These are phyloP conservation scores for Leccinum olivaceopallidum DNA, from an alignment of 768 basidiomycete genomes.

Conservation along the genomic window DNA sequence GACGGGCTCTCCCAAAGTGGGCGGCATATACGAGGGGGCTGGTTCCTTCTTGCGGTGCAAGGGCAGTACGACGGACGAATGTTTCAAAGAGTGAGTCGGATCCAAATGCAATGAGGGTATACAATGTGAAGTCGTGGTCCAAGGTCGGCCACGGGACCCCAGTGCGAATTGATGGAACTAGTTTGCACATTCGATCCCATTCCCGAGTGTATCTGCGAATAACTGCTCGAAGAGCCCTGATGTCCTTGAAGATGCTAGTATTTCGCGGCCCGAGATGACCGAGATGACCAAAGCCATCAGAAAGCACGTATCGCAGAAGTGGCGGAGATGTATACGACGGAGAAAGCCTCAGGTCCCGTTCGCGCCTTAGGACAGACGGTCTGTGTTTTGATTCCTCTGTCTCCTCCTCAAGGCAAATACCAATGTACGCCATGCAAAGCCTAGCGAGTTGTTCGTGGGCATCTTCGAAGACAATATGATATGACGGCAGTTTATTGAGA, in stretches of 20 bases:
- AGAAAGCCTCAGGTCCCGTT: not conserved
- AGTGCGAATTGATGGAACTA: not conserved
- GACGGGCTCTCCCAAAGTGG: not conserved
- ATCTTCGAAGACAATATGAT: slow-evolving; percentile 12
- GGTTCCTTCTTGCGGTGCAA: not conserved
- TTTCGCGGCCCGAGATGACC: not conserved
- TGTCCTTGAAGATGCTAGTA: not conserved
- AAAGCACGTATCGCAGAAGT: slow-evolving; percentile 13
- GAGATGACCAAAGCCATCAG: slow-evolving; percentile 12
- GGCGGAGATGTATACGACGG: not conserved
- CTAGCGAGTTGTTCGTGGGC: slow-evolving; percentile 8
- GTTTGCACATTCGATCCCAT: slow-evolving; percentile 2
- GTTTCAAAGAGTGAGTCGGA: not conserved
- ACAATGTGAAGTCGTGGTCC: slow-evolving; percentile 2
- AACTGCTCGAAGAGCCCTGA: not conserved
- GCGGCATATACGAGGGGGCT: slow-evolving; percentile 12
- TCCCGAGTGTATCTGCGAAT: not conserved
- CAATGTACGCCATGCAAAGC: slow-evolving; percentile 13
- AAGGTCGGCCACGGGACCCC: slow-evolving; percentile 6
- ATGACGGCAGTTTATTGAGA: not conserved
- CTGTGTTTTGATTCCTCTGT: not conserved
- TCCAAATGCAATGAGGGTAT: slow-evolving; percentile 9
- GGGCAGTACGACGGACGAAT: not conserved
- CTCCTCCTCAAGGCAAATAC: slow-evolving; percentile 3
- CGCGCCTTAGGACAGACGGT: not conserved